These are phyloP conservation scores for Botrytis galanthina DNA, from an alignment of 2,329 filamentous ascomycete species.

Conservation along the genomic window DNA sequence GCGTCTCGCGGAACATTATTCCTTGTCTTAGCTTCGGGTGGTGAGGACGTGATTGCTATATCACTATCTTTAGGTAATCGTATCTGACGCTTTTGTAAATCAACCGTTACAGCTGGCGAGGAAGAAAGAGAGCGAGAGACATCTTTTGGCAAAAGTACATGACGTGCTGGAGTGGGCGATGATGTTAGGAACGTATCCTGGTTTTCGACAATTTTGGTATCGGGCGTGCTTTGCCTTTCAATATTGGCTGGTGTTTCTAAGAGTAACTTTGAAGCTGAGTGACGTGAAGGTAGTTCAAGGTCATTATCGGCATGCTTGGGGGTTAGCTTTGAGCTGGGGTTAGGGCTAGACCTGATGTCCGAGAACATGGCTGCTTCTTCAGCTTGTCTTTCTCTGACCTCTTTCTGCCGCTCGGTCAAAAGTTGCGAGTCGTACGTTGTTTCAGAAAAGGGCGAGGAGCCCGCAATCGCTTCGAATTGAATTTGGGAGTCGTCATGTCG, in stretches of 20 bases:
- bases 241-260: constrained; percentile 12
- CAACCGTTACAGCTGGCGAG: constrained; percentile 46
- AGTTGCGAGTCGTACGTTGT: constrained; percentile 63
- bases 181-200: constrained; percentile 46
- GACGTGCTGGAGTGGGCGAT: constrained; percentile 53
- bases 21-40: constrained; percentile 23
- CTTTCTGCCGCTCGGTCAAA: constrained; percentile 75
- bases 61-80: constrained; percentile 26
- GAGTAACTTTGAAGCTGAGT: constrained; percentile 29
- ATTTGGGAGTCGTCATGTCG: constrained; percentile 83
- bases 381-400: constrained; percentile 65
- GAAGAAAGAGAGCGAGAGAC: constrained; percentile 57
- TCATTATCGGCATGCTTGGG: constrained; percentile 33
- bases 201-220: constrained; percentile 27
- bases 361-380: constrained; percentile 66
- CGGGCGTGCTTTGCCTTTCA: constrained; percentile 33
- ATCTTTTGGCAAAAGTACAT: constrained; percentile 51
- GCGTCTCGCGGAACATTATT: neutral
- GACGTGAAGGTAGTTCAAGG: constrained; percentile 27
- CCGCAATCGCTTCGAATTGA: constrained; percentile 69
- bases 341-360: constrained; percentile 59
- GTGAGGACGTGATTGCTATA: constrained; percentile 43
- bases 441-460: constrained; percentile 53
- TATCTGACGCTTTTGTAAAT: neutral
- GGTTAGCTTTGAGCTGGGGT: constrained; percentile 23